These are phyloP conservation scores for Sporisorium scitamineum DNA, from an alignment of 1,284 basidiomycete genomes.

Conservation along the genomic window DNA sequence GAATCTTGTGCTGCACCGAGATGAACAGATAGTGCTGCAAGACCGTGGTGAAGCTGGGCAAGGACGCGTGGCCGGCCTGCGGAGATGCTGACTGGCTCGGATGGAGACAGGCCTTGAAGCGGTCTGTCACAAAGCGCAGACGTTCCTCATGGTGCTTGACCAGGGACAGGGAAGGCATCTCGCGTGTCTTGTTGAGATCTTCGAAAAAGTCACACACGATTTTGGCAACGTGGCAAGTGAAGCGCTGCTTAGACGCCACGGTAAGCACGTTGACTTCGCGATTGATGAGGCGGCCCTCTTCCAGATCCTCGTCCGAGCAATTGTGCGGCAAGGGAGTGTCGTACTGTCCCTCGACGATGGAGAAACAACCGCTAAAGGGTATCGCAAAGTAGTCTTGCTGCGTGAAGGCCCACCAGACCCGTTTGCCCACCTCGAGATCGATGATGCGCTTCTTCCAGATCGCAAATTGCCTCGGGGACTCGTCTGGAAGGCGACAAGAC, in stretches of 20 bases:
- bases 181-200: constrained; percentile 45
- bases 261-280: constrained; percentile 49
- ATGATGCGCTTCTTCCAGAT: constrained; percentile 50
- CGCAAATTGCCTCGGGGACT: constrained; percentile 39
- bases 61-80: constrained; percentile 1
- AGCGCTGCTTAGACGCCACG: constrained; percentile 49
- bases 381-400: constrained; percentile 58
- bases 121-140: constrained; percentile 47
- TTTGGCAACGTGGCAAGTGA: constrained; percentile 51
- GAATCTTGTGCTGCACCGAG: constrained; percentile 53
- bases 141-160: constrained; percentile 45
- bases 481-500: constrained; percentile 36
- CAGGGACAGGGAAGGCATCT: constrained; percentile 29
- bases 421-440: constrained; percentile 53
- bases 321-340: constrained; percentile 55
- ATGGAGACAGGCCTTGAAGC: constrained; percentile 42
- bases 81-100: constrained; percentile 18
- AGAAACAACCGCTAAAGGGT: constrained; percentile 50
- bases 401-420: constrained; percentile 55
- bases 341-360: constrained; percentile 50
- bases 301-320: constrained; percentile 47
- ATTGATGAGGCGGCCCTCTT: constrained; percentile 42
- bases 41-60: constrained; percentile 48
- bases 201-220: constrained; percentile 54
- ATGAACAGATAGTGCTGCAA: constrained; percentile 54